Base-by-base conservation (phyloP, 2,329 filamentous ascomycete genomes). In the Huntiella omanensis region DNA sequence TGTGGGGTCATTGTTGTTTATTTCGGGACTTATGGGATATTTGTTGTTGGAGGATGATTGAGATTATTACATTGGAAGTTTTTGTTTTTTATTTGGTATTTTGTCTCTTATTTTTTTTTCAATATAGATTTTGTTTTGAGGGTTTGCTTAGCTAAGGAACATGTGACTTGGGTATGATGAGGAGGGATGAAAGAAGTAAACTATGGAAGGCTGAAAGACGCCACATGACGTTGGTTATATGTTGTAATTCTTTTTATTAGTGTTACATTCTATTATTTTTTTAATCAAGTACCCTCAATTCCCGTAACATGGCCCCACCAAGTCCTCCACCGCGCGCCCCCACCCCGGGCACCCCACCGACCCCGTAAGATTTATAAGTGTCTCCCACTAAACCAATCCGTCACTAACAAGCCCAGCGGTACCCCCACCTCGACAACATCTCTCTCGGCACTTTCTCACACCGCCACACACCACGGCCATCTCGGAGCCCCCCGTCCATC, bases 401-500 rank as follows among this genome's bases (percentile, higher is more conserved):
- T 8, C 12, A 35, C 35, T 16, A 2, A 28, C 6, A 53, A 46
- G 7, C 3, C 6, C 52, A 93, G 85, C 53, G 87, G 88, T 56
- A 96, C 88, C 2, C 88, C 88, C 3, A 95, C 91, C 53, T 81
- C 83, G 36, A 92, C 84, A 3, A 95, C 87, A 10, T 92, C 86
- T 44, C 79, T 96, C 56, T 94, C 85, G 19, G 80, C 86, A 36
- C 73, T 96, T 41, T 93, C 85, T 12, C 95, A 88, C 13, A 91
- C 85, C 10, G 88, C 88, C 44, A 94, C 94, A 69, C 94, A 95
- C 63, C 88, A 96, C 59, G 88, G 88, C 55, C 85, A 95, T 58
- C 83, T 85, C 50, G 88, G 88, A 52, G 88, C n/a, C 74, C 95
- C 34, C 86, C 93, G 60, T 77, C 83, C 48, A 79, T 95, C 48